Evolutionary conservation across 805 yeast species (phyloP), one percentile per base, ranked within the genome.

Genomic region (Ogataea paradorogensis): DNA sequence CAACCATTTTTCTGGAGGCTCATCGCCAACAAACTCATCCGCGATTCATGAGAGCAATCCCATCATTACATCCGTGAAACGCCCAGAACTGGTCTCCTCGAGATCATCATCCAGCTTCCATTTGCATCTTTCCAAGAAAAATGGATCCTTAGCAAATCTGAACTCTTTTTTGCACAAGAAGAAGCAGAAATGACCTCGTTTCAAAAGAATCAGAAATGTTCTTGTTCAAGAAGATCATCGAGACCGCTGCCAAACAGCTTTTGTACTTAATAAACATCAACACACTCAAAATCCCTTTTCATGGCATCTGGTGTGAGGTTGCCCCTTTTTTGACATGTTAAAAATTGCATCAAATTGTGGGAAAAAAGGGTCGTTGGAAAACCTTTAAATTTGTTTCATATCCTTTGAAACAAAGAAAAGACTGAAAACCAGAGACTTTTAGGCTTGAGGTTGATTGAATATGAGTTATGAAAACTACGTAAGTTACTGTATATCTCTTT

Each of bases 121-220:
- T 33, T 26, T 48, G 16, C 42, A 38, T 34, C 18, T 48, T 27
- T 30, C 50, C n/a, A 52, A 47, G 35, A 55, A 52, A 25, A 48
- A 50, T n/a, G 48, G 52, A n/a, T 54, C 59, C 10, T 46, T 56
- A 30, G 52, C 52, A 8, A 56, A 42, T 23, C 41, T 56, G 14
- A 47, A 37, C 25, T 20, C 3, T 14, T 52, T 56, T 27, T 25
- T 56, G 20, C 60, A 56, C 26, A 47, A 48, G 30, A 48, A 44
- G 38, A 51, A 49, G 13, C 37, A 23, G 25, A 38, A 32, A 15
- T 32, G 29, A 27, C 6, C 15, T 34, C 11, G 3, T 26, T 14
- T 9, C 29, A 13, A 27, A 13, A 15, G 38, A 51, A 49, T n/a
- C 37, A 23, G 25, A 38, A 32, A 15, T 32, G 29, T 22, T 10